Evolutionary conservation across 305 asterid species (phyloP).

Genomic region (Petunia hybrid): DNA sequence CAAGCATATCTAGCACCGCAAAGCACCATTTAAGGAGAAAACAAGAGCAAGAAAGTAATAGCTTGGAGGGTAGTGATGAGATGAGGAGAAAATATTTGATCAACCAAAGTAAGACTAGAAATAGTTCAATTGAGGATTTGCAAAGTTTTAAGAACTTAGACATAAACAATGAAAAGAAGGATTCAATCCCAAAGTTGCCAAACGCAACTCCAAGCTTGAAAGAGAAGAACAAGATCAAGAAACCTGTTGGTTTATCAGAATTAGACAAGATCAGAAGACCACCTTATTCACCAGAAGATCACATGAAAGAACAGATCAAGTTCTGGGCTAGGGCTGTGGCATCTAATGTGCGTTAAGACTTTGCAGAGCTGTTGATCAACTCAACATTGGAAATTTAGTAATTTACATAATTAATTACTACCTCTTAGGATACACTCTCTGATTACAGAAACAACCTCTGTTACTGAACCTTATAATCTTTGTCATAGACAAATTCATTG

Average conservation of each 20-base stretch:
- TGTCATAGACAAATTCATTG: background rate
- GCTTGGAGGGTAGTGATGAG: constrained; percentile 34
- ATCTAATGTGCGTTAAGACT: constrained; percentile 71
- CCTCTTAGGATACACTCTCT: constrained; percentile 1
- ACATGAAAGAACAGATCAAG: constrained; percentile 83
- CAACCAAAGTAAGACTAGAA: constrained; percentile 44
- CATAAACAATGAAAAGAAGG: constrained; percentile 43
- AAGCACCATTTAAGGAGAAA: constrained; percentile 44
- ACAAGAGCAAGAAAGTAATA: constrained; percentile 36
- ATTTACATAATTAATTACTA: too few relatives aligned
- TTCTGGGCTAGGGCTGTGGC: constrained; percentile 97
- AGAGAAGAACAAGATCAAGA: constrained; percentile 37
- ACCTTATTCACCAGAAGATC: constrained; percentile 51
- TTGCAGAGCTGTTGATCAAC: too few relatives aligned
- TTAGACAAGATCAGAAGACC: constrained; percentile 38
- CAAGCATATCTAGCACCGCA: constrained; percentile 36
- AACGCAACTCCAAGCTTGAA: constrained; percentile 34
- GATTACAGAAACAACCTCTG: constrained; percentile 23
- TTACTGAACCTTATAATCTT: constrained; percentile 14
- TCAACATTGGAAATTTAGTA: too few relatives aligned
- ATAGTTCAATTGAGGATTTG: constrained; percentile 50
- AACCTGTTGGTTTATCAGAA: constrained; percentile 30
- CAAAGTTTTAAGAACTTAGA: constrained; percentile 57
- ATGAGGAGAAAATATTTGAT: constrained; percentile 31
- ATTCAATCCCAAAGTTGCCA: constrained; percentile 29